Percentiles rank a stretch among this genome's conserved stretches.
Conservation (phyloP, 2,329 filamentous ascomycete genomes). For the Nemania sp. region DNA sequence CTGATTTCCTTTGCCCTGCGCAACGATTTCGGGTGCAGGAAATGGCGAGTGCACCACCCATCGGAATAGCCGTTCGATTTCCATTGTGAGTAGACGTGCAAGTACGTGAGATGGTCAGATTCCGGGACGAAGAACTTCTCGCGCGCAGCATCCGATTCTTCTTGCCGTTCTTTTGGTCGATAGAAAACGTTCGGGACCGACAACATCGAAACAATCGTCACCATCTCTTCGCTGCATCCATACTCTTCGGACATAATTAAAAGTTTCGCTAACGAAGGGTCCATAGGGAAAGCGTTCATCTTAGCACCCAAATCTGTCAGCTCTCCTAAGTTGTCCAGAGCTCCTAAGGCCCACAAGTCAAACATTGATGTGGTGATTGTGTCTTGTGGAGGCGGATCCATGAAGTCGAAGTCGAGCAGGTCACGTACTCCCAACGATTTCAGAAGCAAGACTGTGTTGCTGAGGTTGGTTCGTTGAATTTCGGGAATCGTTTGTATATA, state of each 20-base stretch:
- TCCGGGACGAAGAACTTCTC: conserved; percentile 99
- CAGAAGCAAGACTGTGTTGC: conserved; percentile 90
- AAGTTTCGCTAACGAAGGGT: conserved; percentile 91
- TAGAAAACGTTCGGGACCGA: conserved; percentile 97
- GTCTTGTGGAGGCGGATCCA: conserved; percentile 97
- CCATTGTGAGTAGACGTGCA: conserved; percentile 97
- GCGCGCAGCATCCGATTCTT: conserved; percentile 91
- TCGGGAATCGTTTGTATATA: conserved; percentile 97
- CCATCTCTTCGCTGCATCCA: conserved; percentile 94
- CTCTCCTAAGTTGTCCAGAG: conserved; percentile 90
- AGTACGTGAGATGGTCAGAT: conserved; percentile 91
- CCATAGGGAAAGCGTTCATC: conserved; percentile 99
- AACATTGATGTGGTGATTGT: conserved; percentile 97
- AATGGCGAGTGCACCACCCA: conserved; percentile 90
- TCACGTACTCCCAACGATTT: conserved; percentile 96
- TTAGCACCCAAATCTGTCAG: conserved; percentile 83
- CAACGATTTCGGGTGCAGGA: conserved; percentile 92
- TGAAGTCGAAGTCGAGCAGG: conserved; percentile 95
- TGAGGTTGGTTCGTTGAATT: conserved; percentile 93
- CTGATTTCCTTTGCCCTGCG: conserved; percentile 91
- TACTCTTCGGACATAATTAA: conserved; percentile 90
- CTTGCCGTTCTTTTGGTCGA: conserved; percentile 91
- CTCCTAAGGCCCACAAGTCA: conserved; percentile 94
- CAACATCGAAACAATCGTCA: conserved; percentile 97
- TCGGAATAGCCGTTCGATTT: conserved; percentile 87